Conservation (phyloP, 306 rosid species). For the Trifolium dubium region DNA sequence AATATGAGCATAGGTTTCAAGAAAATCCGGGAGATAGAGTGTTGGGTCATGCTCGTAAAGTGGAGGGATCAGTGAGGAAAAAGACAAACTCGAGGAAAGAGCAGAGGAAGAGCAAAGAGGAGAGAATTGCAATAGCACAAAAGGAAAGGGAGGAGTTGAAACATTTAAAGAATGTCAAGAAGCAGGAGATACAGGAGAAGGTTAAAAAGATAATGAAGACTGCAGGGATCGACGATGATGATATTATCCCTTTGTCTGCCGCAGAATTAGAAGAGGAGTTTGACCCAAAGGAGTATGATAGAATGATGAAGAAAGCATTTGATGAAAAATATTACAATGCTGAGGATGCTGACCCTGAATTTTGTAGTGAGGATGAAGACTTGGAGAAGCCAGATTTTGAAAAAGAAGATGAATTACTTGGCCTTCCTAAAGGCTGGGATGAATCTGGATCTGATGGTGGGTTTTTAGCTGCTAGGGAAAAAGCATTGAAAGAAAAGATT, state of each 20-base stretch:
- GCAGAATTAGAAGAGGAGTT: constrained; percentile 81
- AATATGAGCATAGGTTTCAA: constrained; percentile 77
- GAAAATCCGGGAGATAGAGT: constrained; percentile 79
- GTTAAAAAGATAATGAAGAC: constrained; percentile 66
- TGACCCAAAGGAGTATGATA: constrained; percentile 84
- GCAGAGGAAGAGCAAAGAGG: constrained; percentile 88
- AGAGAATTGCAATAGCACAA: constrained; percentile 79
- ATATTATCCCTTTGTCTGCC: constrained; percentile 53
- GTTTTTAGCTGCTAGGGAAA: constrained; percentile 73
- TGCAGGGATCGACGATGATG: constrained; percentile 76
- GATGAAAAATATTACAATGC: constrained; percentile 69
- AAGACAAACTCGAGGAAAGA: constrained; percentile 75
- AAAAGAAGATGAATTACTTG: constrained; percentile 84
- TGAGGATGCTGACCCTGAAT: constrained; percentile 64
- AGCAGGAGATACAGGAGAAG: constrained; percentile 82
- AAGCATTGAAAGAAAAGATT: constrained; percentile 53
- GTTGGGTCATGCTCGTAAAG: constrained; percentile 71
- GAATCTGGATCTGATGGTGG: constrained; percentile 57
- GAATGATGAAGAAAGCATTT: constrained; percentile 81
- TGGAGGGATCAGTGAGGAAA: constrained; percentile 89
- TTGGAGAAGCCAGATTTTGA: constrained; percentile 83
- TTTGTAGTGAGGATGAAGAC: constrained; percentile 57
- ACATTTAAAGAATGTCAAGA: constrained; percentile 85
- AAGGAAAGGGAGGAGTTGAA: constrained; percentile 91
- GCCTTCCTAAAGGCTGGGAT: constrained; percentile 80